Conservation (phyloP, 768 basidiomycete species). For the Boletus coccyginus region DNA sequence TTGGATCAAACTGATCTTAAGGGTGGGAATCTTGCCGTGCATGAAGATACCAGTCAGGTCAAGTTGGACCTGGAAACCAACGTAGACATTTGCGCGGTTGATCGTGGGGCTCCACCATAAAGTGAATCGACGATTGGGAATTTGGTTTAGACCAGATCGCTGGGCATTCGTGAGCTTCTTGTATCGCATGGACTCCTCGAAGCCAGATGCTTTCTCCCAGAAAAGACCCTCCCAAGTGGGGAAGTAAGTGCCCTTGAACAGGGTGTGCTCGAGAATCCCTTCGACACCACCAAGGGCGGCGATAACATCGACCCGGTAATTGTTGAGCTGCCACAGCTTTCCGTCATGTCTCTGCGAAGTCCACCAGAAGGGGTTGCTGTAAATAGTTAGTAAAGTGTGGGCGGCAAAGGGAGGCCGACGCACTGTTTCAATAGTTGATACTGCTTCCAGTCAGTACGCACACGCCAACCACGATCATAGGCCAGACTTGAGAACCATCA, state of each 20-base stretch:
- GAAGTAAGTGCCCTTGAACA: slow-evolving; percentile 98
- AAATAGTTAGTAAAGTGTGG: slow-evolving; percentile 10
- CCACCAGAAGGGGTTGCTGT: slow-evolving; percentile 98
- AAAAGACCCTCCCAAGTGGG: slow-evolving; percentile 98
- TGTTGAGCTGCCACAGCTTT: slow-evolving; percentile 96
- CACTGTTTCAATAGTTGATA: slow-evolving; percentile 91
- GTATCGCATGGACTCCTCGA: slow-evolving; percentile 95
- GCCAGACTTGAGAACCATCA: slow-evolving; percentile 56
- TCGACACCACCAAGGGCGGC: slow-evolving; percentile 97
- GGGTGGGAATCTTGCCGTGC: slow-evolving; percentile 97
- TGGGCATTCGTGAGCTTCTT: slow-evolving; percentile 98
- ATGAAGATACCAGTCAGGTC: slow-evolving; percentile 98
- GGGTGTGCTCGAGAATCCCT: slow-evolving; percentile 92
- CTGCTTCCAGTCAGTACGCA: slow-evolving; percentile 96
- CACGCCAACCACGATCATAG: slow-evolving; percentile 99
- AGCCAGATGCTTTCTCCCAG: slow-evolving; percentile 98
- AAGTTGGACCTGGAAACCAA: slow-evolving; percentile 99
- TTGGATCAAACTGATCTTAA: slow-evolving; percentile 99
- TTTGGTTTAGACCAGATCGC: slow-evolving; percentile 95
- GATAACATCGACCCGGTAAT: slow-evolving; percentile 98
- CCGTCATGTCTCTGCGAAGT: slow-evolving; percentile 96
- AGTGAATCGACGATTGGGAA: slow-evolving; percentile 98
- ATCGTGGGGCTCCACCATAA: slow-evolving; percentile 99
- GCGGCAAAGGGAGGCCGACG: slow-evolving; percentile 25
- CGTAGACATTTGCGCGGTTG: slow-evolving; percentile 98